These are phyloP conservation scores for Vanilla planifolia DNA, from an alignment of 106 monocot genomes.

Conservation along the genomic window DNA sequence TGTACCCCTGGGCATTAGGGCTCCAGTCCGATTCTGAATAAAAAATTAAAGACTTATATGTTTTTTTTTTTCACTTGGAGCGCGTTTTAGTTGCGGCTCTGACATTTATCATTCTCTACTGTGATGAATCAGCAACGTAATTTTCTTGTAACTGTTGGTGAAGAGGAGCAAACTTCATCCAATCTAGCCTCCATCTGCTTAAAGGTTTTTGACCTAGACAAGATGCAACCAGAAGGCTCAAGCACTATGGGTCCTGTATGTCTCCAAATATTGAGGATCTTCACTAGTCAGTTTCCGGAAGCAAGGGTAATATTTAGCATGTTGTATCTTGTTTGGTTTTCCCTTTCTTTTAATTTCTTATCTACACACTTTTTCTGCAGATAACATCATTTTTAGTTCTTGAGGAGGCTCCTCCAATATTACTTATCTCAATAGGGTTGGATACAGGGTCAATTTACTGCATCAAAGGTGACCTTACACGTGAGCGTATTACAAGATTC, in stretches of 20 bases:
- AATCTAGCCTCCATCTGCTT: conserved; percentile 56
- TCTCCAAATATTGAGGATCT: conserved; percentile 75
- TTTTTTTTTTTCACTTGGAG: too few species aligned
- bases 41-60: too few species aligned
- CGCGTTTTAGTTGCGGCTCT: too few species aligned
- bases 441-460: conserved; percentile 91
- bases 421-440: conserved; percentile 72
- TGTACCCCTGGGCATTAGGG: too few species aligned
- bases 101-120: conserved; percentile 1
- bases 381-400: conserved; percentile 91
- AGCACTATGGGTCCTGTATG: conserved; percentile 76
- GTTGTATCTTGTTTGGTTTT: neutral
- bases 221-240: conserved; percentile 86
- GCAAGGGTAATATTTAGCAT: conserved; percentile 47
- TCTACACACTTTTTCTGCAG: conserved; percentile 30
- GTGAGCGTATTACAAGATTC: conserved; percentile 91
- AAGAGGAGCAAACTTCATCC: conserved; percentile 75
- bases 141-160: conserved; percentile 80
- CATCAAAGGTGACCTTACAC: conserved; percentile 94
- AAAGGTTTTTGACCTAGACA: conserved; percentile 94
- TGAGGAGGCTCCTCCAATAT: conserved; percentile 90
- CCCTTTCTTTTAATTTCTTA: neutral
- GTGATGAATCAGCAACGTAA: conserved; percentile 72
- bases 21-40: too few species aligned
- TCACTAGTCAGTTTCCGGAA: conserved; percentile 84